Evolutionary conservation across 2,329 filamentous ascomycete genomes (phyloP), one percentile per base, ranked within the genome.

Genomic region (Paecilomyces fulvus): DNA sequence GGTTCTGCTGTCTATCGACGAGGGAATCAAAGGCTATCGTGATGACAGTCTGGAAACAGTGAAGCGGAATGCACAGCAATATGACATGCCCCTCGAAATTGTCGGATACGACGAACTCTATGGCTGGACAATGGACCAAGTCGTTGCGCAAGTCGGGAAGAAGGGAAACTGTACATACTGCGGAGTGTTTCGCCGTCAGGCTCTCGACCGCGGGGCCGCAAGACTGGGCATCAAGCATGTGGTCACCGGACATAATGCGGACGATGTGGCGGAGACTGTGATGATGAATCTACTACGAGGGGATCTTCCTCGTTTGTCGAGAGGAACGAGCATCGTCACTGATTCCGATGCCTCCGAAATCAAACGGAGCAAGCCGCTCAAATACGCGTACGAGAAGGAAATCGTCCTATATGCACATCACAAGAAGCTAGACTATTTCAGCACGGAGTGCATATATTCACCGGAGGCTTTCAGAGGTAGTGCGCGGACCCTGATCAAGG

Each of bases 81-180:
- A 97, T 74, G 85, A 87, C 1, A 95, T 99, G 87, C 85, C 89
- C 0, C 77, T 99, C 52, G 89, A 90, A 64, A 95, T 99, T 56
- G 84, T 99, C 52, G 91, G 92, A 52, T 99, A 99, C 67, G 87
- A 87, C 55, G 89, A 96, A 67, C 79, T 99, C 9, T 99, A 99
- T 70, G 94, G 92, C 8, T 99, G 94, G 94, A 96, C 92, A 0
- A 99, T 99, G 94, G 94, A 99, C 68, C 90, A 97, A 68, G 94
- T 99, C 9, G 95, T 99, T 3, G 89, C 92, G 66, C 90, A 92
- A 51, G 89, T 99, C 53, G 94, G 94, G 12, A 97, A 96, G 77
- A 97, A 96, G 73, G 92, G 92, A 30, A 99, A 99, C 73, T 99
- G 94, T 80, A 99, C 95, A 30, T 99, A 99, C 68, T 99, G 94